Conservation (phyloP, 176 grass and related monocot species). For the Metroxylon sagu region DNA sequence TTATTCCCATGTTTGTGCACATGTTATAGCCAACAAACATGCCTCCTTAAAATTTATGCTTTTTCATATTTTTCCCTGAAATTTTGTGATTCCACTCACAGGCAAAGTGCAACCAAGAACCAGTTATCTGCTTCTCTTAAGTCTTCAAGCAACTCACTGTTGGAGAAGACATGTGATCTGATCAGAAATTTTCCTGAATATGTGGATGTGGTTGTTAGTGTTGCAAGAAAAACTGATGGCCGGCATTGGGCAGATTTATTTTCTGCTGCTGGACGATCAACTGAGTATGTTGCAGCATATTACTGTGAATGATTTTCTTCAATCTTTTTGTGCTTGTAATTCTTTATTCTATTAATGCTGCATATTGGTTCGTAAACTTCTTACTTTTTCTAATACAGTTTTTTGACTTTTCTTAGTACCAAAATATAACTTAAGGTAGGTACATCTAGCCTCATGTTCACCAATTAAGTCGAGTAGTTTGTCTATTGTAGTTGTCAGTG, state of each 20-base stretch:
- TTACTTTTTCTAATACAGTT: no score
- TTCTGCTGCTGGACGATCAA: slow-evolving; percentile 81
- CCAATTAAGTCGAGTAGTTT: no score
- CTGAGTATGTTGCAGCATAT: slow-evolving; percentile 50
- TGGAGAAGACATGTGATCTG: slow-evolving; percentile 86
- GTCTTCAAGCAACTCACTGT: slow-evolving; percentile 57
- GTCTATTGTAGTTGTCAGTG: no score
- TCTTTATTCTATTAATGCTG: no score
- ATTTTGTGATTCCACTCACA: slow-evolving; percentile 27
- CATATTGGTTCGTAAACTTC: no score
- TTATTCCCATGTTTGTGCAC: no score
- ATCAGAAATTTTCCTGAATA: slow-evolving; percentile 90
- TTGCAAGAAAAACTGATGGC: slow-evolving; percentile 99
- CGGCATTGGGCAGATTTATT: slow-evolving; percentile 97
- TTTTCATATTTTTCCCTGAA: not conserved
- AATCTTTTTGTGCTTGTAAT: no score
- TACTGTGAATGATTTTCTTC: no score
- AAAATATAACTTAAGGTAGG: no score
- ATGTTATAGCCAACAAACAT: no score
- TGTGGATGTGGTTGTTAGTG: slow-evolving; percentile 96
- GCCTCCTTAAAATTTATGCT: not conserved
- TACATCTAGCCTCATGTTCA: no score
- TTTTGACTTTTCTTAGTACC: no score
- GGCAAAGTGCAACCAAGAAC: slow-evolving; percentile 77
- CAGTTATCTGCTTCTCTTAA: slow-evolving; percentile 32